Conservation (phyloP, 768 basidiomycete species). For the Albatrellus ellisii region DNA sequence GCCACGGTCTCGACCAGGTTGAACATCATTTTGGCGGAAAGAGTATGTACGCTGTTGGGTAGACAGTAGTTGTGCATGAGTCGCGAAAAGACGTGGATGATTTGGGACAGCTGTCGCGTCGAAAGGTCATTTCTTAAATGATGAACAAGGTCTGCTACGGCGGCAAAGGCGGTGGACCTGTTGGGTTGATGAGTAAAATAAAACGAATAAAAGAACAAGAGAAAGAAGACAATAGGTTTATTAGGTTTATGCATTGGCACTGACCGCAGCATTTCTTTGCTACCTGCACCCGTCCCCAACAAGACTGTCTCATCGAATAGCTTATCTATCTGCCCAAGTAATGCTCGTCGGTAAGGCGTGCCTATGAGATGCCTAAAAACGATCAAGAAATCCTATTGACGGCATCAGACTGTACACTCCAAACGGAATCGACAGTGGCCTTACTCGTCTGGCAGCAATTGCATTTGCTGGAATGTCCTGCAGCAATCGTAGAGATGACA, state of each 20-base stretch:
- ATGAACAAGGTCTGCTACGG: slow-evolving; percentile 88
- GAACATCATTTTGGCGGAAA: slow-evolving; percentile 89
- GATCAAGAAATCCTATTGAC: slow-evolving; percentile 74
- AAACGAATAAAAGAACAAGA: not conserved
- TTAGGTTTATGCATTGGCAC: slow-evolving; percentile 16
- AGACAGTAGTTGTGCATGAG: slow-evolving; percentile 84
- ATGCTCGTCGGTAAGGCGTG: slow-evolving; percentile 61
- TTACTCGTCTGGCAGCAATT: slow-evolving; percentile 68
- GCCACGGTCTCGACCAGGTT: slow-evolving; percentile 76
- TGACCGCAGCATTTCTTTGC: slow-evolving; percentile 74
- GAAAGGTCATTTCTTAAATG: slow-evolving; percentile 78
- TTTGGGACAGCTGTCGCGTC: slow-evolving; percentile 56
- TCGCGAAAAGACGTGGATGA: slow-evolving; percentile 76
- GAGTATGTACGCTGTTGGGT: slow-evolving; percentile 67
- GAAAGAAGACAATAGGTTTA: not conserved
- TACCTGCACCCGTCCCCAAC: slow-evolving; percentile 72
- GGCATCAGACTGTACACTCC: not conserved
- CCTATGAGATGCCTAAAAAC: slow-evolving; percentile 84
- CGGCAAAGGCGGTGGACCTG: slow-evolving; percentile 73
- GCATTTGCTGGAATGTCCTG: slow-evolving; percentile 89
- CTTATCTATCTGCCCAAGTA: slow-evolving; percentile 77
- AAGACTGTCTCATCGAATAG: slow-evolving; percentile 85
- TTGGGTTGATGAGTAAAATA: slow-evolving; percentile 3
- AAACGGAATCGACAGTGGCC: slow-evolving; percentile 4
- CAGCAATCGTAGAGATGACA: slow-evolving; percentile 72